Percentiles rank a stretch among this genome's conserved stretches.
Conservation (phyloP, 108 stramenopile species). For the Epithemia pelagica region DNA sequence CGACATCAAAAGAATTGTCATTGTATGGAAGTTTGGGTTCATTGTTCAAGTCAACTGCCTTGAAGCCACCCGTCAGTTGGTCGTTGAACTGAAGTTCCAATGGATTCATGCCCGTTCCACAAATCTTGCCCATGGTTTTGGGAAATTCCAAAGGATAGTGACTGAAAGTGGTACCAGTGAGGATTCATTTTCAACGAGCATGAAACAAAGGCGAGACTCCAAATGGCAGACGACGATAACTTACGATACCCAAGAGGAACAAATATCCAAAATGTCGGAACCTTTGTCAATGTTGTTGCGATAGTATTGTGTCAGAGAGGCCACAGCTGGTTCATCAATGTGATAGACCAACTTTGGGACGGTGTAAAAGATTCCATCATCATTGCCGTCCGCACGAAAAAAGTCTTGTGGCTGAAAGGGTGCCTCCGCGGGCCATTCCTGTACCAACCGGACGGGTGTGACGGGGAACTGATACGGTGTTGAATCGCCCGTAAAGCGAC, state of each 20-base stretch:
- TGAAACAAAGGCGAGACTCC: background rate
- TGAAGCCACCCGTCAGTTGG: conserved; percentile 84
- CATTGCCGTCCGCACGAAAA: conserved; percentile 67
- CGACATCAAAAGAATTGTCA: conserved; percentile 83
- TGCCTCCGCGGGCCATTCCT: conserved; percentile 78
- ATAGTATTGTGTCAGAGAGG: conserved; percentile 86
- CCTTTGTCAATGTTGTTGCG: conserved; percentile 61
- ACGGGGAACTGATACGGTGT: conserved; percentile 69
- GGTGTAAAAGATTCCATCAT: conserved; percentile 83
- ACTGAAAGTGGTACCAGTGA: background rate
- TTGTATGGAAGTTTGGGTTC: conserved; percentile 65
- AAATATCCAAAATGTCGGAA: conserved; percentile 88
- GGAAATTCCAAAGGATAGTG: conserved; percentile 75
- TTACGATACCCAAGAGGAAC: conserved; percentile 86
- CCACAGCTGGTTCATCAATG: conserved; percentile 87
- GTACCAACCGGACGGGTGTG: conserved; percentile 52
- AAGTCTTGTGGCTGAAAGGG: conserved; percentile 83
- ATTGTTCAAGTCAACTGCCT: conserved; percentile 80
- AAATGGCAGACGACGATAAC: background rate
- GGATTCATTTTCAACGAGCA: background rate
- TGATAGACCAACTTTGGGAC: conserved; percentile 87
- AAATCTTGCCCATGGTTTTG: conserved; percentile 61
- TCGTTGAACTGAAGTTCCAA: conserved; percentile 86
- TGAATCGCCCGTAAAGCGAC: conserved; percentile 76
- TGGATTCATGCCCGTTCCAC: conserved; percentile 84